These are phyloP conservation scores for Bimuria novae-zelandiae DNA, from an alignment of 2,329 filamentous ascomycete species.

Conservation along the genomic window DNA sequence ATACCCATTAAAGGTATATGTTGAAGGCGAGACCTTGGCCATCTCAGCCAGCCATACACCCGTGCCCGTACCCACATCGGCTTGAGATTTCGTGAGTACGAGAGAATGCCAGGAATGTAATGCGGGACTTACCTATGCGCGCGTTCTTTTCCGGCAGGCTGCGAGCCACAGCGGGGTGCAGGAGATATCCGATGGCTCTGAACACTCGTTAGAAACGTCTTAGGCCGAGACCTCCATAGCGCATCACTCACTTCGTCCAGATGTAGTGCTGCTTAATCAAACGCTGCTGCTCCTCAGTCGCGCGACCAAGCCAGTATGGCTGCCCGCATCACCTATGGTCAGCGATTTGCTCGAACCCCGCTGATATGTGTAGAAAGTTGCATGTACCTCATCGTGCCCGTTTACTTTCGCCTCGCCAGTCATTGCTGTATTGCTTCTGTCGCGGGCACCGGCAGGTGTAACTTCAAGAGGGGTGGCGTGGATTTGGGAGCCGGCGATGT, in stretches of 20 bases:
- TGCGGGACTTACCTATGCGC: no score
- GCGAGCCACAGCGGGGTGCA: slow-evolving; percentile 26
- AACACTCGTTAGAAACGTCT: neutral
- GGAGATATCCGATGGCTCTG: slow-evolving; percentile 33
- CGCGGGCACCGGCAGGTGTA: neutral
- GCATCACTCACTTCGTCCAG: slow-evolving; percentile 30
- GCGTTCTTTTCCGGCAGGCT: slow-evolving; percentile 26
- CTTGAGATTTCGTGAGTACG: no score
- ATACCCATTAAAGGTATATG: slow-evolving; percentile 31
- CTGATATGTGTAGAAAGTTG: neutral
- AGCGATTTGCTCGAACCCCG: neutral
- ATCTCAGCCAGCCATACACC: slow-evolving; percentile 38
- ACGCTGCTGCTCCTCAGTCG: slow-evolving; percentile 32
- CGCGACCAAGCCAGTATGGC: slow-evolving; percentile 36
- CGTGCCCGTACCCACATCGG: slow-evolving; percentile 37
- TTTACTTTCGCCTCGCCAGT: neutral
- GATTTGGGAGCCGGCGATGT: neutral
- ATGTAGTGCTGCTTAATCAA: slow-evolving; percentile 32
- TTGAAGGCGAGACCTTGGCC: slow-evolving; percentile 22
- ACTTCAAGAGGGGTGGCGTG: neutral
- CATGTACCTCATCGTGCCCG: slow-evolving; percentile 1
- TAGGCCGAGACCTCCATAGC: neutral
- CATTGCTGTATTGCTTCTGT: neutral
- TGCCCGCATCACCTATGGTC: slow-evolving; percentile 5
- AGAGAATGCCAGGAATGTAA: no score